These are phyloP conservation scores for Thraustochytrium sp. DNA, from an alignment of 352 stramenopile species.

Conservation along the genomic window DNA sequence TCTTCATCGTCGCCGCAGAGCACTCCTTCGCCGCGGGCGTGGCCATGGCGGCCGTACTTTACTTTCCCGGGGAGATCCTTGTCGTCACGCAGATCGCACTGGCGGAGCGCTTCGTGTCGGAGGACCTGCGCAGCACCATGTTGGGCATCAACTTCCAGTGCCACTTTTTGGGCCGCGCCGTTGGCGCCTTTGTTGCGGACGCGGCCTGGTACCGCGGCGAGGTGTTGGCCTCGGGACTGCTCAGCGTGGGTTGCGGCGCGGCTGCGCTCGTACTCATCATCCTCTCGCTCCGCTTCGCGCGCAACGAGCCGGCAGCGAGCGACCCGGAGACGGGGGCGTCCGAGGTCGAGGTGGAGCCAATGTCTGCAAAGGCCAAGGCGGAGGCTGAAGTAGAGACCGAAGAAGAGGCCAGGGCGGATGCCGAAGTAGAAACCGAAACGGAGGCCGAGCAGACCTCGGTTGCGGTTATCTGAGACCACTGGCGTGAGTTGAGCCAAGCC, in stretches of 20 bases:
- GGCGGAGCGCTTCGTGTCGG: background rate
- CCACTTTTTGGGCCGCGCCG: conserved; percentile 21
- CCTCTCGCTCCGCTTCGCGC: background rate
- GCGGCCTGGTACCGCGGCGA: background rate
- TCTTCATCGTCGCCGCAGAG: conserved; percentile 1
- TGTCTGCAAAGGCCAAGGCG: too few species aligned
- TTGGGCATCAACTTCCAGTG: conserved; percentile 10
- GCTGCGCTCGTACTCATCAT: background rate
- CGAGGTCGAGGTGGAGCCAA: too few species aligned
- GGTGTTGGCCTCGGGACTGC: background rate
- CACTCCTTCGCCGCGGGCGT: background rate
- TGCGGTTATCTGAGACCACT: too few species aligned
- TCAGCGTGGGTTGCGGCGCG: background rate
- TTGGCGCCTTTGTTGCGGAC: conserved; percentile 29
- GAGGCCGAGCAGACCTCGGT: too few species aligned
- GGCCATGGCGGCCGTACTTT: background rate
- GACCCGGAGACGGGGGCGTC: too few species aligned
- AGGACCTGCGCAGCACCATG: conserved; percentile 1
- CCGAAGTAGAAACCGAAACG: too few species aligned
- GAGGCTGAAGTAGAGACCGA: too few species aligned
- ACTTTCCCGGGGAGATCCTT: background rate
- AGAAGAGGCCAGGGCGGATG: too few species aligned
- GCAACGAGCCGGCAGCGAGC: too few species aligned
- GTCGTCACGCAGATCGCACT: conserved; percentile 3
- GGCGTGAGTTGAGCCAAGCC: too few species aligned